These are phyloP conservation scores for Angomonas ambiguus DNA, from an alignment of 208 protist species.

Conservation along the genomic window DNA sequence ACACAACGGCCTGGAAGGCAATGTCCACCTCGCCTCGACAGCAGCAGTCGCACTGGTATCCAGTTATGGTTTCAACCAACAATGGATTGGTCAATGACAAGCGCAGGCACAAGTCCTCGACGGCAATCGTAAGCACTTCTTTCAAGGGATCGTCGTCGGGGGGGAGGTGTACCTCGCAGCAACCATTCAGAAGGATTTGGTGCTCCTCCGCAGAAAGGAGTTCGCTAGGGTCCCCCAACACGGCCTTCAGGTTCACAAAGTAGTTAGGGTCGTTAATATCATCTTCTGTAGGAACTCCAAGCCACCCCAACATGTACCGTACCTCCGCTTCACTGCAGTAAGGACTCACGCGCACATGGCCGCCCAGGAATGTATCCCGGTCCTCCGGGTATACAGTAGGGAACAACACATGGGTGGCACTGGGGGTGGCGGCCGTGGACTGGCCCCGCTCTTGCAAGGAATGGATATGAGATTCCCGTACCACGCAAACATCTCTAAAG, in stretches of 20 bases:
- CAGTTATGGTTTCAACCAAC: neutral
- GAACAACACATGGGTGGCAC: neutral
- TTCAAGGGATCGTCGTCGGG: neutral
- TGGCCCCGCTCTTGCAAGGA: neutral
- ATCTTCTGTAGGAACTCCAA: neutral
- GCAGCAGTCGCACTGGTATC: conserved; percentile 4
- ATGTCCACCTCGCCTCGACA: neutral
- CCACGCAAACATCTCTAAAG: neutral
- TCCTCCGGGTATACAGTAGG: neutral
- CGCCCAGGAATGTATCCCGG: neutral
- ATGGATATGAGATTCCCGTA: neutral
- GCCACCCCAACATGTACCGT: neutral
- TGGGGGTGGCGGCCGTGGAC: neutral
- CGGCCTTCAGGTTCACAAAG: neutral
- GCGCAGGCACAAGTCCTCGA: neutral
- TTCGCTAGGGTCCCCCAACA: neutral
- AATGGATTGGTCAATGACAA: neutral
- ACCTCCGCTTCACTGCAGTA: neutral
- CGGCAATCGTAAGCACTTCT: conserved; percentile 2
- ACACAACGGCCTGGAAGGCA: conserved; percentile 4
- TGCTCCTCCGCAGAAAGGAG: neutral
- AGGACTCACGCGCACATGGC: neutral
- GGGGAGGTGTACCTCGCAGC: neutral
- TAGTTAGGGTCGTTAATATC: neutral
- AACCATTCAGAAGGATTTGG: neutral